A percentile compares a stretch with the other conserved stretches of the same genome.
phyloP scores from a whole-genome alignment of 352 stramenopile species.

The Blastocystis sp. region DNA sequence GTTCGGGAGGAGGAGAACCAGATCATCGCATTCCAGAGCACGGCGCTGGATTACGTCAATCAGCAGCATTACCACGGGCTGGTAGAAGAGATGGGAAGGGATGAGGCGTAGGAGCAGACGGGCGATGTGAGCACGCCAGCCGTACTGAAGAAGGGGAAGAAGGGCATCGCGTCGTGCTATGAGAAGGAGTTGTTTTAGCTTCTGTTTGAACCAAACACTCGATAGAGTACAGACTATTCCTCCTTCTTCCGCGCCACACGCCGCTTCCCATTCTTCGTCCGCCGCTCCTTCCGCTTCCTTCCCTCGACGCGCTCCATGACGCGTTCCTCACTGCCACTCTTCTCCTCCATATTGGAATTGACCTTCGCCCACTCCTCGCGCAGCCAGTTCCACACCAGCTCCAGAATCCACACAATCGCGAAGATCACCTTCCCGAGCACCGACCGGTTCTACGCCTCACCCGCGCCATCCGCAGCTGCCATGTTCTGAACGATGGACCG shows the following conservation, averaged over 20 bases:
- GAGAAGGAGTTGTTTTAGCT: conserved; percentile 16
- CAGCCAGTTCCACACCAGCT: conserved; percentile 33
- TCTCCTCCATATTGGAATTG: background rate
- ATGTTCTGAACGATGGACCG: background rate
- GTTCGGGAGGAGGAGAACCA: background rate
- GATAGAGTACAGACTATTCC: too few relatives aligned
- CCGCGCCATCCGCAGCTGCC: background rate
- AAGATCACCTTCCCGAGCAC: conserved; percentile 11
- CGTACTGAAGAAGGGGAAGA: background rate
- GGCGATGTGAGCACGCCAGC: background rate
- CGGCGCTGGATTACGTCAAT: background rate
- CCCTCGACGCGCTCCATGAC: background rate
- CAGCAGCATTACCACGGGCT: background rate
- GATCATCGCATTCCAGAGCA: conserved; percentile 17
- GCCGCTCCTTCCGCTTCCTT: background rate
- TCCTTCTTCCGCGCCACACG: too few relatives aligned
- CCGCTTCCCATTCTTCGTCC: background rate
- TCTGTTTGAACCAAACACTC: background rate
- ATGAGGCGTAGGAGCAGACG: background rate
- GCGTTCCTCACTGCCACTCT: background rate
- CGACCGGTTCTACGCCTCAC: conserved; percentile 11
- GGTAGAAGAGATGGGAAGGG: background rate
- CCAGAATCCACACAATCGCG: conserved; percentile 28
- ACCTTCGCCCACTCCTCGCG: conserved; percentile 1
- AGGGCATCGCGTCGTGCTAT: background rate